Conservation (phyloP, 2,329 filamentous ascomycete genomes). For the Aureobasidium sp. region DNA sequence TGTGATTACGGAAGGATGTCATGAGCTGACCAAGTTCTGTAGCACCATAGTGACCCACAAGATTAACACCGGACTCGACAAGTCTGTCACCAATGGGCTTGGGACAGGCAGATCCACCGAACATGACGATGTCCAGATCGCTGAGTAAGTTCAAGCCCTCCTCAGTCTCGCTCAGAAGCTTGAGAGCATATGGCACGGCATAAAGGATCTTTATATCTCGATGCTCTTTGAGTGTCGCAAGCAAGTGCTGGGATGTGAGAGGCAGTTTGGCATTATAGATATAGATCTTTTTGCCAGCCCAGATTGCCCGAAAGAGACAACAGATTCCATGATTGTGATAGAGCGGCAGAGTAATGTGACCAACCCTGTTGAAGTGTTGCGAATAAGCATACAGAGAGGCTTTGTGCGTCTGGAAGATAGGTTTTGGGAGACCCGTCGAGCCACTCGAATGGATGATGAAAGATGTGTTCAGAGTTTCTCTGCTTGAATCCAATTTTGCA, state of each 20-base stretch:
- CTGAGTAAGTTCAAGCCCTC: slow-evolving; percentile 33
- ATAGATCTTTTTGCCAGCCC: slow-evolving; percentile 41
- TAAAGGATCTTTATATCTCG: slow-evolving; percentile 46
- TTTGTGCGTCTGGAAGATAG: slow-evolving; percentile 50
- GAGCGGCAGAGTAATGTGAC: slow-evolving; percentile 49
- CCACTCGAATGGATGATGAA: slow-evolving; percentile 45
- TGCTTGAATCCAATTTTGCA: slow-evolving; percentile 4
- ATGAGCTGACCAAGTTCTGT: slow-evolving; percentile 56
- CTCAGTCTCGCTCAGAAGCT: slow-evolving; percentile 51
- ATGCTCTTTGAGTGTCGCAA: slow-evolving; percentile 19
- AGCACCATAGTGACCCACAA: slow-evolving; percentile 27
- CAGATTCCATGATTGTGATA: slow-evolving; percentile 52
- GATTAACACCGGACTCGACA: slow-evolving; percentile 19
- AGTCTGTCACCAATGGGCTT: slow-evolving; percentile 23
- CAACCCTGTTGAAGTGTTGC: slow-evolving; percentile 36
- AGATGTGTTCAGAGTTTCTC: slow-evolving; percentile 26
- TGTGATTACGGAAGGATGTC: slow-evolving; percentile 44
- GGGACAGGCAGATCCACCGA: slow-evolving; percentile 22
- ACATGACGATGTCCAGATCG: slow-evolving; percentile 21
- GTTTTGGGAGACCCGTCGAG: slow-evolving; percentile 55
- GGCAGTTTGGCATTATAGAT: slow-evolving; percentile 49
- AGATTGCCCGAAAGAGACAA: slow-evolving; percentile 45
- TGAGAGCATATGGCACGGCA: slow-evolving; percentile 55
- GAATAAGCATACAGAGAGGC: slow-evolving; percentile 42
- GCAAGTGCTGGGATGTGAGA: slow-evolving; percentile 33